Evolutionary conservation across 1,284 basidiomycete species (phyloP), one percentile per base, ranked within the genome.

Genomic region (Ustilago tritici): DNA sequence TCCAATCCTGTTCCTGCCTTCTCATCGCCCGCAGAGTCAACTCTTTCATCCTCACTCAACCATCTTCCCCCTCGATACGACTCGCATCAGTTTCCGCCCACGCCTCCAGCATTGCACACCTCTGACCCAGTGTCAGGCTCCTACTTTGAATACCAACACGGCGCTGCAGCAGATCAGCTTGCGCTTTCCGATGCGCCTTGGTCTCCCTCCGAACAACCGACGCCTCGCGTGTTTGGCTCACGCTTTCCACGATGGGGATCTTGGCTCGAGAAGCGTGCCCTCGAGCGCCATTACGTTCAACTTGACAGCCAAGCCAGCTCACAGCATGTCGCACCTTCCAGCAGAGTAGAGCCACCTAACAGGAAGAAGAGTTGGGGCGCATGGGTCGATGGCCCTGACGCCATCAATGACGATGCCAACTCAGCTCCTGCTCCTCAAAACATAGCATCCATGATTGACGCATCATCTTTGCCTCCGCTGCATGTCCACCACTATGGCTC

Each of bases 281-380:
- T 79, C 19, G 77, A 79, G 57, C 73, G 77, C 5, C 77, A 79
- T 40, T 79, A 76, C 41, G 75, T 70, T 40, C 60, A 61, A 14
- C 35, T 76, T 7, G 77, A 79, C 23, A 53, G 53, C 7, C 61
- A 67, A 15, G n/a, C 38, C 9, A 17, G 15, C 3, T 49, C 28
- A 4, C 41, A 58, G 36, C 15, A 43, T 36, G n/a, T 34, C 8
- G 38, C 11, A 28, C 14, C 52, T 8, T 34, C 43, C 14, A 23
- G 12, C 4, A 17, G n/a, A 54, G 32, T 49, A 41, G 50, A 40
- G n/a, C 6, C 52, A 15, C 66, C 69, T 0, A 61, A 38, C 38
- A 65, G 75, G 14, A 79, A 79, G 38, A 79, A 70, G 62, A 76
- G 73, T 35, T 79, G 77, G 77, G 77, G 77, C 15, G 64, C 73